phyloP scores from a whole-genome alignment of 1,284 basidiomycete genomes.

The Pseudomicrostroma phylloplanum region DNA sequence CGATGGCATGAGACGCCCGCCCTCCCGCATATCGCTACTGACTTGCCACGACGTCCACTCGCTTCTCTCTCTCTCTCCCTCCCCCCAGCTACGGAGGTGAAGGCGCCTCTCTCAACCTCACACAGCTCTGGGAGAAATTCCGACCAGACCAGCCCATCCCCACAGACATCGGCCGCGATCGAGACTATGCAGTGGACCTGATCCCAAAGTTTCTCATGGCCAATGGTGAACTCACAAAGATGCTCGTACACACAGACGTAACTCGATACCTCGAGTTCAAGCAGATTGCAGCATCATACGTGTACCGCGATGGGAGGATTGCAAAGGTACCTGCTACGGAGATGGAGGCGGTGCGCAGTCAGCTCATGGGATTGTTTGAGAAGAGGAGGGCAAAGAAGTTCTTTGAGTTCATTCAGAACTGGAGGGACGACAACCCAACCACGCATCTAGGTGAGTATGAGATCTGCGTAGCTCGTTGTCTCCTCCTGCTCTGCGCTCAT shows the following conservation, averaged over 20 bases:
- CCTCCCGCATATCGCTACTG: too few species aligned
- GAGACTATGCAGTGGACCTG: conserved; percentile 49
- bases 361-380: conserved; percentile 97
- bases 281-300: conserved; percentile 97
- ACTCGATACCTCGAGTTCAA: conserved; percentile 99
- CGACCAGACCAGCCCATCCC: conserved; percentile 54
- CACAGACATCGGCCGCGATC: conserved; percentile 55
- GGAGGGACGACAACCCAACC: conserved; percentile 86
- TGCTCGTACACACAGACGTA: conserved; percentile 98
- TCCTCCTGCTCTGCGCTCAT: conserved; percentile 4
- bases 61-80: background rate
- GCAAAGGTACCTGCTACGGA: conserved; percentile 97
- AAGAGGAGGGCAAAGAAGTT: conserved; percentile 98
- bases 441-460: conserved; percentile 78
- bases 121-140: conserved; percentile 97
- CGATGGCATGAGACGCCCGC: background rate
- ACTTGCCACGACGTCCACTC: background rate
- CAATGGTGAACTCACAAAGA: conserved; percentile 93
- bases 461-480: background rate
- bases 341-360: conserved; percentile 89
- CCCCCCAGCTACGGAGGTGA: conserved; percentile 74
- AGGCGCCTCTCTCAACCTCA: conserved; percentile 92
- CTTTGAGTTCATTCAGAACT: conserved; percentile 92
- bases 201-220: conserved; percentile 70
- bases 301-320: conserved; percentile 92